Percentiles rank a stretch among this genome's conserved stretches.
Evolutionary conservation across 2,329 filamentous ascomycete genomes (phyloP).

Genomic region (Cladosporium colombiae): DNA sequence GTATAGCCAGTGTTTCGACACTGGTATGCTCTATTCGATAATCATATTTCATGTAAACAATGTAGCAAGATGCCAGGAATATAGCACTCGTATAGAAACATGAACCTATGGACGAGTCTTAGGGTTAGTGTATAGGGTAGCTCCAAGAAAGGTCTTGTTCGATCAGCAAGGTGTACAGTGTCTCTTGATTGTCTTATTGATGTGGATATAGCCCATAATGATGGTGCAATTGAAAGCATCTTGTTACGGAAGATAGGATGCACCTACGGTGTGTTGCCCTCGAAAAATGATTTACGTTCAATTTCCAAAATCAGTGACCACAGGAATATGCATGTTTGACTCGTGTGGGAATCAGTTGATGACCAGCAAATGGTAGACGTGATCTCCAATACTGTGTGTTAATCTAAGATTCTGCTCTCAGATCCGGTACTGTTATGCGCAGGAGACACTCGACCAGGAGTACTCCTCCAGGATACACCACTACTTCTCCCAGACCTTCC

Average conservation of each 20-base stretch:
- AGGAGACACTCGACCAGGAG: no score
- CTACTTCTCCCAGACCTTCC: slow-evolving; percentile 46
- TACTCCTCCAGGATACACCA: neutral
- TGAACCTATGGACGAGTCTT: neutral
- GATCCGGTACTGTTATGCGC: no score
- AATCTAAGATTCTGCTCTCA: no score
- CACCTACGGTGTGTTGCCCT: neutral
- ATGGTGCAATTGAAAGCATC: neutral
- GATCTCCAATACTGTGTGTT: no score
- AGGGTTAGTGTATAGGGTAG: neutral
- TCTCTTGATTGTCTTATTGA: neutral
- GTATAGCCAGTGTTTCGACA: neutral
- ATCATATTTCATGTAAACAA: neutral
- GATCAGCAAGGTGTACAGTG: neutral
- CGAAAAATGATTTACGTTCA: no score
- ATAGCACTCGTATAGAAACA: neutral
- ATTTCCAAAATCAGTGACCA: no score
- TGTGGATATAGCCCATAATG: neutral
- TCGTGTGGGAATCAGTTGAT: no score
- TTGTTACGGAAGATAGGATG: neutral
- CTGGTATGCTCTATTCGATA: neutral
- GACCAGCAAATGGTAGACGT: no score
- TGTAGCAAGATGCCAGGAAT: neutral
- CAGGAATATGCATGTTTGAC: no score
- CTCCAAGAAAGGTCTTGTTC: neutral